phyloP scores from a whole-genome alignment of 208 protist genomes.

The Trichomonas gallinae region DNA sequence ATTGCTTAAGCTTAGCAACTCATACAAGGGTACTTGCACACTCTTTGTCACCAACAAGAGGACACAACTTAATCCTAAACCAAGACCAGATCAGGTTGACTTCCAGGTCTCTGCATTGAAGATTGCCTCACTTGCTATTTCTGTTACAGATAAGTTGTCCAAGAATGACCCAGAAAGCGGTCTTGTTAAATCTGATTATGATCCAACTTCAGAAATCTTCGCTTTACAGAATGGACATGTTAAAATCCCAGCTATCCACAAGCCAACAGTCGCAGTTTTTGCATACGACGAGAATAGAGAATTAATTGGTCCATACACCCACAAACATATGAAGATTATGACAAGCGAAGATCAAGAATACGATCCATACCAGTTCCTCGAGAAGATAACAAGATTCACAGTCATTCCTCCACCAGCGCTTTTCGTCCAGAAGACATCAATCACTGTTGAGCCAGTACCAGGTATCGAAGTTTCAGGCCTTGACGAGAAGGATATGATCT shows the following conservation, averaged over 20 bases:
- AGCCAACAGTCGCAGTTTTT: not conserved
- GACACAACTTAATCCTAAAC: not conserved
- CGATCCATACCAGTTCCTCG: not conserved
- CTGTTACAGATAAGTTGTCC: not conserved
- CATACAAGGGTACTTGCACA: not conserved
- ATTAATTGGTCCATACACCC: not conserved
- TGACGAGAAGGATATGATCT: not conserved
- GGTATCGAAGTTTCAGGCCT: not conserved
- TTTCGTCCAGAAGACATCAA: too few relatives aligned
- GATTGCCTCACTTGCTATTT: not conserved
- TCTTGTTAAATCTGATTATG: not conserved
- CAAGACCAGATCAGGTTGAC: not conserved
- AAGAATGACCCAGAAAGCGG: not conserved
- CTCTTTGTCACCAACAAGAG: not conserved
- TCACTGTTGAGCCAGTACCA: not conserved
- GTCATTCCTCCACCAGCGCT: not conserved
- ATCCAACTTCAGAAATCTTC: not conserved
- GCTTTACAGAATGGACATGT: not conserved
- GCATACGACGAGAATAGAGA: not conserved
- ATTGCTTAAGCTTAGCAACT: not conserved
- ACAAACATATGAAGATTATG: not conserved
- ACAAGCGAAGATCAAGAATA: not conserved
- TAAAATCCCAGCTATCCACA: not conserved
- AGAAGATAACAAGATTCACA: not conserved
- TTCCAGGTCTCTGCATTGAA: not conserved